Conservation (phyloP, 1,284 basidiomycete genomes). For the Takashimella koratensis region DNA sequence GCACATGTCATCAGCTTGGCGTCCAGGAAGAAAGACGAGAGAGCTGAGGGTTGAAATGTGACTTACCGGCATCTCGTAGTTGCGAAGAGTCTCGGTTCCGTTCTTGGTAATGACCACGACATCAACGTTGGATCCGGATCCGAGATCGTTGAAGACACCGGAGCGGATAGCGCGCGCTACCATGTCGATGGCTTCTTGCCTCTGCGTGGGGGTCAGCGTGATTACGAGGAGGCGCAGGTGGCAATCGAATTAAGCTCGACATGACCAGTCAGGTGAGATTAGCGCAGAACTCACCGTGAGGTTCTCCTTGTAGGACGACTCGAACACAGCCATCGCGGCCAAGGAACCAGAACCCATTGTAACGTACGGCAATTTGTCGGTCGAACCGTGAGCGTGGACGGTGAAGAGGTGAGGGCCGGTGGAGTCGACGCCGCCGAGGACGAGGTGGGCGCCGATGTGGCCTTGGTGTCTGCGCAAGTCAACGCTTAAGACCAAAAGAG, state of each 20-base stretch:
- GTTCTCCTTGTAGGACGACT: conserved; percentile 76
- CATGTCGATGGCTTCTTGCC: conserved; percentile 74
- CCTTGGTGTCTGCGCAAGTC: conserved; percentile 84
- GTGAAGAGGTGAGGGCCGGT: conserved; percentile 96
- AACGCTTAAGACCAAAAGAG: no score
- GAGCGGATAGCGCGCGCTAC: conserved; percentile 85
- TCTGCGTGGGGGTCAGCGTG: conserved; percentile 51
- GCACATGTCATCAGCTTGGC: not conserved
- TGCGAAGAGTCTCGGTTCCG: conserved; percentile 81
- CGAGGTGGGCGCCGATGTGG: conserved; percentile 89
- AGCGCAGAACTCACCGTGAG: conserved; percentile 62
- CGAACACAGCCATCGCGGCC: conserved; percentile 98
- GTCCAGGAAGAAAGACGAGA: not conserved
- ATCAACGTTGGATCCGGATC: conserved; percentile 96
- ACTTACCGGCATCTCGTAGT: conserved; percentile 75
- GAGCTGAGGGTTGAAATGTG: not conserved
- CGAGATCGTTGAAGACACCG: conserved; percentile 99
- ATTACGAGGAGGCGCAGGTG: not conserved
- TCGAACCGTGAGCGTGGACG: conserved; percentile 93
- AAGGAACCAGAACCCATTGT: conserved; percentile 97
- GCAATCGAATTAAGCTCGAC: not conserved
- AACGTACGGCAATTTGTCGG: conserved; percentile 97
- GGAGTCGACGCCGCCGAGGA: conserved; percentile 91
- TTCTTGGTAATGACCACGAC: conserved; percentile 87
- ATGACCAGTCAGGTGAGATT: not conserved